Base-by-base conservation (phyloP, 148 eudicot genomes). In the Bassia scoparia region DNA sequence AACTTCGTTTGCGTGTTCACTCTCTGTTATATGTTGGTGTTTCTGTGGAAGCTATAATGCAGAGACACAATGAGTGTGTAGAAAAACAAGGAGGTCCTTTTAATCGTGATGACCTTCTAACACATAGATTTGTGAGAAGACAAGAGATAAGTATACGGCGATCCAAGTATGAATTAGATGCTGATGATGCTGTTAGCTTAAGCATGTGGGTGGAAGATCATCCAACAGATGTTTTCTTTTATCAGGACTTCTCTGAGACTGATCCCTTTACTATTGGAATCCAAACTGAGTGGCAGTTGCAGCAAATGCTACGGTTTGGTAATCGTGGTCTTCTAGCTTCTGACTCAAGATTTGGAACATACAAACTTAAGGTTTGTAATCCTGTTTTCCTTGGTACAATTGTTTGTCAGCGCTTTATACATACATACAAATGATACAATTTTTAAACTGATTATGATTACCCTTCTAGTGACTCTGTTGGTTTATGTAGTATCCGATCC, bases 231-330 rank as follows among this genome's bases (percentile, higher is more conserved):
- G 85, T 88, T 53, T 94, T 94, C 86, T 89, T 88, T 71, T 94
- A 88, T 75, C 83, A 87, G 77, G 93, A 94, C 74, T 94, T 83
- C 78, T 86, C 93, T 44, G 93, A 89, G 73, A 81, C 80, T 29
- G 84, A 74, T 56, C 91, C 97, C 29, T 91, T 94, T 76, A 78
- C 87, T 56, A 77, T 94, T 78, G 97, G 97, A 61, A 87, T 94
- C 77, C 97, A 94, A 78, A 85, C 96, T 34, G 98, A 94, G 71
- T 94, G 98, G 98, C 98, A 94, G 77, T 80, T 94, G 91, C 98
- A 94, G 55, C 98, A 91, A 74, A 83, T 94, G 98, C 86, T 91
- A 67, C 93, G 84, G 54, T 94, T 89, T 86, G 98, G 98, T 27
- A 91, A 91, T 78, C 81, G 80, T 61, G 74, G 91, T 70, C 96